A percentile compares a stretch with the other conserved stretches of the same genome.
These are phyloP conservation scores for Podospora didyma DNA, from an alignment of 495 filamentous ascomycete species.

Conservation along the genomic window DNA sequence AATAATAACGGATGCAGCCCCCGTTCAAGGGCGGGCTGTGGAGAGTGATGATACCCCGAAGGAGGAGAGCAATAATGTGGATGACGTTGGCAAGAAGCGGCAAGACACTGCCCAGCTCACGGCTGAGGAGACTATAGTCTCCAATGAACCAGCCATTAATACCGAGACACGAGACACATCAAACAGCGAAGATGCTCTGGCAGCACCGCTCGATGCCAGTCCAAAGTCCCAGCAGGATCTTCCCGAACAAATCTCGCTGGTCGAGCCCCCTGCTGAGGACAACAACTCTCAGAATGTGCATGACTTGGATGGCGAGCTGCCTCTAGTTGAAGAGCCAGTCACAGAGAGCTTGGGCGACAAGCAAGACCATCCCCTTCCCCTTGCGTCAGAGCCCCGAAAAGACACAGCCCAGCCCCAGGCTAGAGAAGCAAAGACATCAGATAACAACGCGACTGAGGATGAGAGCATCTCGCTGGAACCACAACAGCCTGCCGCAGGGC, in stretches of 20 bases:
- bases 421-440: too few species aligned
- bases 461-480: background rate
- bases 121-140: background rate
- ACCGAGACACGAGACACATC: background rate
- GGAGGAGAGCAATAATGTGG: background rate
- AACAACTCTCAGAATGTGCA: background rate
- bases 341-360: background rate
- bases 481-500: background rate
- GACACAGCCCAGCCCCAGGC: background rate
- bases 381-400: background rate
- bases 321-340: background rate
- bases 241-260: background rate
- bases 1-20: background rate
- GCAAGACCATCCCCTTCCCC: background rate
- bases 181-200: background rate
- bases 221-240: background rate
- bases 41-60: background rate
- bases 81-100: background rate
- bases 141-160: background rate
- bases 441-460: too few species aligned
- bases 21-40: background rate
- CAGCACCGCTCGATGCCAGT: background rate
- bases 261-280: background rate
- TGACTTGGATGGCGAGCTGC: background rate
- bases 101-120: background rate